Evolutionary conservation across 768 basidiomycete species (phyloP), one percentile per base, ranked within the genome.

Genomic region (Polyporus arcularius): DNA sequence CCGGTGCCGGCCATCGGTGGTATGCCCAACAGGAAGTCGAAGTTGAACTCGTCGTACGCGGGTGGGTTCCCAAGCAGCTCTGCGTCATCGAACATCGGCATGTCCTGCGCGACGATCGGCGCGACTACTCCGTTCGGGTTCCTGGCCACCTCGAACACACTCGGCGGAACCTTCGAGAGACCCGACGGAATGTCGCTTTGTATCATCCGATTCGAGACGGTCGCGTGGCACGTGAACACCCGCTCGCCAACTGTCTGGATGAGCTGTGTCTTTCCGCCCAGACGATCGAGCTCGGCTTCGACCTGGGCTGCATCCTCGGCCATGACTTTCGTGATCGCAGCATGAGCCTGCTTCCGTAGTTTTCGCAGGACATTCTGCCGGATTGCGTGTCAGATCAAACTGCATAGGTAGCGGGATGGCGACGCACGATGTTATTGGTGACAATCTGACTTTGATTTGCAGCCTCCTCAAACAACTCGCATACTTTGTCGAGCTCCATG

Each of bases 81-180:
- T 43, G 73, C 70, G 12, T 52, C 52, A 15, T 79, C 76, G 53
- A 78, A 75, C n/a, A 66, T 68, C 16, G 75, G 75, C 75, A 85
- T 70, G 61, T 86, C 85, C 45, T 82, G 79, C 55, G 79, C 78
- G 61, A 88, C 80, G 6, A 76, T 77, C 2, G 82, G 78, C 63
- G 84, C 82, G 61, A 83, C 70, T 31, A 42, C 9, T 6, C 53
- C 53, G 26, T 54, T 54, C 14, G 53, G 53, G 41, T 54, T 54
- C 15, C 21, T 10, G 3, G 53, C 32, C 12, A 63, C 58, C 51
- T 58, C 45, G 26, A 50, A 57, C 3, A 63, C 63, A 16, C 58
- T 30, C 21, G 52, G 21, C 8, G 46, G 21, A 5, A 5, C 28
- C 28, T 26, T 48, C 21, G 26, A 48, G 21, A 48, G 2, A 26